These are phyloP conservation scores for Mangifera indica DNA, from an alignment of 345 rosid species.

Conservation along the genomic window DNA sequence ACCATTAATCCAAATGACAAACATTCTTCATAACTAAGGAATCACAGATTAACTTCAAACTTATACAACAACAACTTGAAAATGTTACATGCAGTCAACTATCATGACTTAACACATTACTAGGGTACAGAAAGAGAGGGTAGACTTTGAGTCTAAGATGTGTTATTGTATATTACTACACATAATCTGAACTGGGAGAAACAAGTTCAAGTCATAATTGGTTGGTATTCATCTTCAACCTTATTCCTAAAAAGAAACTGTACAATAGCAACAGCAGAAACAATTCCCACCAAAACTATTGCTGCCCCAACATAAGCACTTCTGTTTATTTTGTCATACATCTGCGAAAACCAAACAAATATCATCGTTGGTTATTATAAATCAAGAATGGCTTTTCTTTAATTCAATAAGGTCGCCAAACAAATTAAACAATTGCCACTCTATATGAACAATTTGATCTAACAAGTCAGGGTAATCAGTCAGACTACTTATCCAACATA, in stretches of 20 bases:
- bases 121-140: background rate
- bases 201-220: constrained; percentile 31
- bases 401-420: background rate
- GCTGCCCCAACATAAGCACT: constrained; percentile 19
- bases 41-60: too few relatives aligned
- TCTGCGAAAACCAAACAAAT: constrained; percentile 19
- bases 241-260: constrained; percentile 29
- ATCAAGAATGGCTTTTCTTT: background rate
- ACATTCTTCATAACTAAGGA: too few relatives aligned
- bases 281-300: constrained; percentile 30
- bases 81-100: too few relatives aligned
- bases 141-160: background rate
- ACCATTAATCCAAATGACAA: too few relatives aligned
- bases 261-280: constrained; percentile 27
- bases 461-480: background rate
- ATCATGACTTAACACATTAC: background rate
- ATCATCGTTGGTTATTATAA: background rate
- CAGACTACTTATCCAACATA: background rate
- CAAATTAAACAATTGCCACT: background rate
- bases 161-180: background rate
- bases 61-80: too few relatives aligned
- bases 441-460: background rate
- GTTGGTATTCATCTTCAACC: constrained; percentile 42
- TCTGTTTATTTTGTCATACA: constrained; percentile 15
- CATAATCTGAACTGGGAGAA: background rate